Conservation (phyloP, 192 early-diverging fungal genomes). For the Mortierella claussenii region DNA sequence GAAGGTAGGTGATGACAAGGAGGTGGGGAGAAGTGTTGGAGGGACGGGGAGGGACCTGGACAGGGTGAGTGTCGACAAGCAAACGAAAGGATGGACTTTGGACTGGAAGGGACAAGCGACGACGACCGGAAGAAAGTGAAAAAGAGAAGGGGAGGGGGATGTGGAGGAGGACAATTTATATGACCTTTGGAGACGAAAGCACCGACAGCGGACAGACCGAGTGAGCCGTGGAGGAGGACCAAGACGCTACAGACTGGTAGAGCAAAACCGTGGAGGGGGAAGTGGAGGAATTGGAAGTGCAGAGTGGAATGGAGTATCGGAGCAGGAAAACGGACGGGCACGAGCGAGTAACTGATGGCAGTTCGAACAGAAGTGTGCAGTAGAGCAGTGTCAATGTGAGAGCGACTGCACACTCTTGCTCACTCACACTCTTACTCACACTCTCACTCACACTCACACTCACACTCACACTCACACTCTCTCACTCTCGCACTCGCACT, state of each 20-base stretch:
- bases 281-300: background rate
- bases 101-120: constrained; percentile 26
- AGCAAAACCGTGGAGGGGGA: background rate
- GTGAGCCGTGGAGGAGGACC: constrained; percentile 41
- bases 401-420: background rate
- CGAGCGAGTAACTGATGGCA: no score
- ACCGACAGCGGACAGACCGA: background rate
- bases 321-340: background rate
- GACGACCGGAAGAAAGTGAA: constrained; percentile 13
- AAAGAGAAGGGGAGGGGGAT: constrained; percentile 13
- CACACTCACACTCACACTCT: no score
- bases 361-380: background rate
- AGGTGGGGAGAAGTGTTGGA: background rate
- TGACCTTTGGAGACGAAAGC: background rate
- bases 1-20: background rate
- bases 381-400: background rate
- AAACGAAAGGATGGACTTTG: constrained; percentile 2
- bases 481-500: no score
- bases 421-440: no score
- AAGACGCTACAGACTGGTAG: no score
- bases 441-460: no score
- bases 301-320: background rate
- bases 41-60: background rate
- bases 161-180: background rate
- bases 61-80: constrained; percentile 10